Evolutionary conservation across 2,329 filamentous ascomycete genomes (phyloP), one percentile per base, ranked within the genome.

Genomic region (Xylariaceae sp.): DNA sequence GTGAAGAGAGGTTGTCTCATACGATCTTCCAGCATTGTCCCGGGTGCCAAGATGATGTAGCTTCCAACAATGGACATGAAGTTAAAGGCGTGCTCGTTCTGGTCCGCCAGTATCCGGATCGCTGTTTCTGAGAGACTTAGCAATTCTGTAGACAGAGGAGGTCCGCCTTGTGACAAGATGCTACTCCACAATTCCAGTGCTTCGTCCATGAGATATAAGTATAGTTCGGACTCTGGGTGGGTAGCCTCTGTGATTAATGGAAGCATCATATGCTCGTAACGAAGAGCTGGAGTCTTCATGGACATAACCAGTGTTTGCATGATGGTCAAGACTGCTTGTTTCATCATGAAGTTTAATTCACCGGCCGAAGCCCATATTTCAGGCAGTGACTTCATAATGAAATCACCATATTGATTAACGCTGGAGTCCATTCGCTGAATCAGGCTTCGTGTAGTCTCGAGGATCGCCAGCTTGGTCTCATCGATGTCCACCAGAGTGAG

Each of bases 321-420:
- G 30, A 97, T 85, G 2, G 86, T 87, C 43, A 97, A 76, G 39
- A 97, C 89, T 1, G 89, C 83, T 64, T 96, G 90, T 64, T 97
- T 97, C 73, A 96, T 86, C 63, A 97, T 79, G 64, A 89, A 88
- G 56, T 93, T 87, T 45, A 95, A 85, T 2, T 70, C 65, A 1
- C 84, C 88, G 3, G 87, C 89, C 38, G 83, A 79, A 45, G 87
- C 83, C 93, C 93, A 98, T 0, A 97, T 73, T 3, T 74, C 74
- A 0, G 91, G 90, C 6, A 97, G 73, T 11, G 89, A 77, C 1
- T 79, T 73, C 63, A 98, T 84, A 45, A 98, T 86, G 45, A 84
- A 80, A 54, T 95, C 88, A 4, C 88, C 87, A 47, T 83, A 83
- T 34, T 73, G 73, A 1, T 72, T 65, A 2, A 82, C 83, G 50